phyloP scores from a whole-genome alignment of 1,284 basidiomycete species.

The Moniliophthora roreri region DNA sequence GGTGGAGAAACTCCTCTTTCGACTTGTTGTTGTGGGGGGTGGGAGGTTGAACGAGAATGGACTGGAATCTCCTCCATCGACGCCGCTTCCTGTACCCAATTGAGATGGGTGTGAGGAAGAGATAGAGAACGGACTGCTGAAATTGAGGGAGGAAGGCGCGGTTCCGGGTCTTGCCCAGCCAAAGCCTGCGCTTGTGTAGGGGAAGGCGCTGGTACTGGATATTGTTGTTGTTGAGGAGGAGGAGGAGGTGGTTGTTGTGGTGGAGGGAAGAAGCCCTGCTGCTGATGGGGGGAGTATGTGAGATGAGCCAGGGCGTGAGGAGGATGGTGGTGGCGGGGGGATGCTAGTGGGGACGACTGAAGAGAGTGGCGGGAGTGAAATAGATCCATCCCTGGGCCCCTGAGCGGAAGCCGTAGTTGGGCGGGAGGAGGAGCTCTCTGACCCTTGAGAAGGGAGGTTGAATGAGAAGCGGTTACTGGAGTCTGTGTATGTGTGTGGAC shows the following conservation, averaged over 20 bases:
- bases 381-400: too few relatives aligned
- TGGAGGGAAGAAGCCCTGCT: slow-evolving; percentile 1
- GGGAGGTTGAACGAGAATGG: slow-evolving; percentile 7
- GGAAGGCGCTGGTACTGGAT: too few relatives aligned
- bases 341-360: slow-evolving; percentile 14
- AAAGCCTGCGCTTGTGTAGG: too few relatives aligned
- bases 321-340: slow-evolving; percentile 1
- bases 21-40: not conserved
- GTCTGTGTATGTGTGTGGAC: too few relatives aligned
- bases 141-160: too few relatives aligned
- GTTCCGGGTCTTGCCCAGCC: too few relatives aligned
- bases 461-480: slow-evolving; percentile 11
- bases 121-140: too few relatives aligned
- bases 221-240: too few relatives aligned
- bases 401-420: slow-evolving; percentile 16
- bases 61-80: not conserved
- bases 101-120: not conserved
- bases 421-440: slow-evolving; percentile 10
- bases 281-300: slow-evolving; percentile 17
- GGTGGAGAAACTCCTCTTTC: not conserved
- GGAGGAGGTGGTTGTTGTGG: not conserved
- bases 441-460: slow-evolving; percentile 9
- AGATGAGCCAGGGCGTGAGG: not conserved
- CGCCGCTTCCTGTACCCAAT: not conserved
- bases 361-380: slow-evolving; percentile 16